Percentiles rank a stretch among this genome's conserved stretches.
phyloP scores from a whole-genome alignment of 176 grass and related monocot species.

The Triticum urartu region DNA sequence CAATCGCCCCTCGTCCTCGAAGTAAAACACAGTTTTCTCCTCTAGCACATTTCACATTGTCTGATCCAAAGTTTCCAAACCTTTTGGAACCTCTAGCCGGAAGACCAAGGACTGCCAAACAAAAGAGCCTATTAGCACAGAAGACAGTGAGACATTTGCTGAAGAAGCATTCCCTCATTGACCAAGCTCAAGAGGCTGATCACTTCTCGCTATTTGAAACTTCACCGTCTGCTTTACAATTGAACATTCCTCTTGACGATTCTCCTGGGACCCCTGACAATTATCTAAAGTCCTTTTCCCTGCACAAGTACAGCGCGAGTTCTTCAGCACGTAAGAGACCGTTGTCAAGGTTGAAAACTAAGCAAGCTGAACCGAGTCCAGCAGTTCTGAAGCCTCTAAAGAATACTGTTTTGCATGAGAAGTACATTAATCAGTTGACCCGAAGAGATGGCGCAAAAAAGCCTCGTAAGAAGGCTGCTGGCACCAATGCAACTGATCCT shows the following conservation, averaged over 20 bases:
- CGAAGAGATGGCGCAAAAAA: slow-evolving; percentile 55
- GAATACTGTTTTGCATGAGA: slow-evolving; percentile 77
- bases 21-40: slow-evolving; percentile 58
- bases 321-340: slow-evolving; percentile 33
- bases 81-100: slow-evolving; percentile 26
- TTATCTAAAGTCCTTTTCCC: slow-evolving; percentile 24
- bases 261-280: slow-evolving; percentile 49
- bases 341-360: slow-evolving; percentile 38
- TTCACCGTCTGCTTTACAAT: slow-evolving; percentile 44
- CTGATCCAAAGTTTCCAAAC: slow-evolving; percentile 46
- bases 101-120: slow-evolving; percentile 49
- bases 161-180: slow-evolving; percentile 54
- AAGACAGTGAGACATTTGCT: slow-evolving; percentile 78
- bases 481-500: slow-evolving; percentile 14
- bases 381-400: slow-evolving; percentile 71
- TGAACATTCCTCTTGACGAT: slow-evolving; percentile 38
- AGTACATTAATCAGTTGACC: slow-evolving; percentile 77
- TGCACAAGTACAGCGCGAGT: slow-evolving; percentile 38
- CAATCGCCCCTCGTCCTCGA: slow-evolving; percentile 55
- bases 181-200: slow-evolving; percentile 64
- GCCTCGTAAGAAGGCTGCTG: slow-evolving; percentile 25
- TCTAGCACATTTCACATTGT: slow-evolving; percentile 52
- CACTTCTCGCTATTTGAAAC: slow-evolving; percentile 84
- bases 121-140: slow-evolving; percentile 46
- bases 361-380: slow-evolving; percentile 42